Evolutionary conservation across 768 basidiomycete species (phyloP).

Genomic region (Russula foetens): DNA sequence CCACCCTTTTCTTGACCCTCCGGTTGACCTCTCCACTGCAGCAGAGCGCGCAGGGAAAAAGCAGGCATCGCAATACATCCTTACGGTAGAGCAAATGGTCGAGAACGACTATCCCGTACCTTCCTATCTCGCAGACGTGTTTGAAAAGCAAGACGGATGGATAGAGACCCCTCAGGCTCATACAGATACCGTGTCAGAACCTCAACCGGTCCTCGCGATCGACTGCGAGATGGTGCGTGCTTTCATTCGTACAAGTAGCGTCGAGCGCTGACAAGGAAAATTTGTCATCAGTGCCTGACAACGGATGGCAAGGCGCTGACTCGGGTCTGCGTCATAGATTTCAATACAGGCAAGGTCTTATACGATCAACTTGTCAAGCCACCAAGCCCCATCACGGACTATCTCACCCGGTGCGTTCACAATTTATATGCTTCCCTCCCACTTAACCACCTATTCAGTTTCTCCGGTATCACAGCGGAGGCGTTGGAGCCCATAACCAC

Average conservation of each 20-base stretch:
- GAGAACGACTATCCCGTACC: constrained; percentile 92
- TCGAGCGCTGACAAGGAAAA: background rate
- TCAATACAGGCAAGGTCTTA: constrained; percentile 55
- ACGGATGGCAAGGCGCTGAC: constrained; percentile 87
- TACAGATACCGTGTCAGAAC: constrained; percentile 26
- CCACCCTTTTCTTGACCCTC: background rate
- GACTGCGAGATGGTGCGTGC: constrained; percentile 92
- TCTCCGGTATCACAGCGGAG: constrained; percentile 87
- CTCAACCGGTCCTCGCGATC: constrained; percentile 61
- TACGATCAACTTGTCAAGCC: constrained; percentile 92
- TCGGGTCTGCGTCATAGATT: constrained; percentile 79
- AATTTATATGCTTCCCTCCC: background rate
- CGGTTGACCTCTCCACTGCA: constrained; percentile 20
- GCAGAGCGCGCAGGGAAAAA: constrained; percentile 55
- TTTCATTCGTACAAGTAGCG: background rate
- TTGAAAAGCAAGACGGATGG: constrained; percentile 64
- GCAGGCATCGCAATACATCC: constrained; percentile 61
- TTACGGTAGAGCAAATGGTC: constrained; percentile 80
- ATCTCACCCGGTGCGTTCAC: constrained; percentile 69
- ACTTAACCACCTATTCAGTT: constrained; percentile 39
- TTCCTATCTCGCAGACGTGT: constrained; percentile 70
- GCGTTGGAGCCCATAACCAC: constrained; percentile 63
- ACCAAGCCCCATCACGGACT: constrained; percentile 74
- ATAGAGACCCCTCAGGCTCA: constrained; percentile 62
- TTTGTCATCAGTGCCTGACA: constrained; percentile 65